Base-by-base conservation (phyloP, 805 yeast genomes). In the Wickerhamiella azyma region DNA sequence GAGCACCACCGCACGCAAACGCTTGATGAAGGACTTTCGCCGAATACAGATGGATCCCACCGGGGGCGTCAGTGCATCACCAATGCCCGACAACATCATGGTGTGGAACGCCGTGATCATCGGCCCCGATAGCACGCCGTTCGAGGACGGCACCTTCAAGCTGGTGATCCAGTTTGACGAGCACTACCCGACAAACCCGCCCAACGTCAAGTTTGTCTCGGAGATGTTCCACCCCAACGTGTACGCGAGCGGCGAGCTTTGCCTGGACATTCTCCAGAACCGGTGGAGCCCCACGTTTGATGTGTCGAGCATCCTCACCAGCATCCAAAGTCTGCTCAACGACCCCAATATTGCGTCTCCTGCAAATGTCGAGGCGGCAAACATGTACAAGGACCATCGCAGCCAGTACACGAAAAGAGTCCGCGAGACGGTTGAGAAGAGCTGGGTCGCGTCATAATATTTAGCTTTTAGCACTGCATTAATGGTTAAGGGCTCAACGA, bases 281-380 rank as follows among this genome's bases (percentile, higher is more conserved):
- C 73, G 97, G 61, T 92, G 98, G 98, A 82, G 94, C 21, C 98
- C 98, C 10, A 92, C 98, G 0, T 92, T 89, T 60, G 98, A 92
- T 59, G 98, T 92, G 33, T 86, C 95, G 9, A 85, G 95, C 10
- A 89, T 92, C 47, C 70, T 92, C 55, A 92, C 98, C 1, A 84
- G 95, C 24, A 79, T 92, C 48, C 98, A 92, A 48, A 60, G 68
- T 50, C 71, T 92, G 52, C 70, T 92, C 55, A 92, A 92, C 64
- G 98, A 92, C 61, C 98, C 98, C 14, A 92, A 92, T 61, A 94
- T 88, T 41, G 79, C 88, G 44, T 83, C 95, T 19, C 98, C 98
- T 1, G 98, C 98, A 1, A 92, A 92, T 57, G 97, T 85, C 6
- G 98, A 92, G 64, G 97, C 97, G 5, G 96, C 98, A 1, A 88